Evolutionary conservation across 2,329 filamentous ascomycete genomes (phyloP), one percentile per base, ranked within the genome.

Genomic region (Pseudogymnoascus sp.): DNA sequence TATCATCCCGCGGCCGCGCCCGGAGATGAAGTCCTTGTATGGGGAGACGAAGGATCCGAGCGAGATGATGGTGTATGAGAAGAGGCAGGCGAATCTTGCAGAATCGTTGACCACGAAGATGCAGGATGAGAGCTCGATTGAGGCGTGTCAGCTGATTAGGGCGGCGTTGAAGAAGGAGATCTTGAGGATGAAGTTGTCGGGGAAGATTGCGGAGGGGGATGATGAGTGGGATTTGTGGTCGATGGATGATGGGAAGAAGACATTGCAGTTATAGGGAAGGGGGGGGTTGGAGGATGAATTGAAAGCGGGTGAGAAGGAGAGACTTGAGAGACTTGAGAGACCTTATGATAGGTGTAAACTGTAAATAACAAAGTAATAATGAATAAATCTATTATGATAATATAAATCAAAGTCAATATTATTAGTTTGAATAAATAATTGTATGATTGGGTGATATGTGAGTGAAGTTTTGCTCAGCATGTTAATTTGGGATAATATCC

Each of bases 1-100:
- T 71, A 82, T 96, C 63, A 94, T 97, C 40, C 92, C 92, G 0
- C 78, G 92, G 4, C 44, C 59, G 12, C 59, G 59, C 16, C 18
- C 18, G 14, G n/a, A 38, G n/a, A 60, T 42, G 59, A 16, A 23
- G 8, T 18, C n/a, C 16, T 5, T 40, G 18, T 38, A 60, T 38
- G 59, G 33, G 11, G 59, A 60, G 59, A 40, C 59, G 33, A 4
- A 6, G 33, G 38, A 60, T 25, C 38, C 11, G 18, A 21, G 50
- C 28, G 33, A 60, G 5, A 60, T 60, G 21, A 7, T 60, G 33
- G 3, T 6, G 18, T 38, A 18, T 18, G 38, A 42, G 33, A 38
- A 60, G 33, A 60, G 38, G 33, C 33, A 5, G 33, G 14, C 16
- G 12, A 31, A 10, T 4, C 14, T 38, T 5, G 18, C 7, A 18